Percentiles rank a stretch among this genome's conserved stretches.
Conservation (phyloP, 2,329 filamentous ascomycete genomes). For the Colletotrichum somersetense region DNA sequence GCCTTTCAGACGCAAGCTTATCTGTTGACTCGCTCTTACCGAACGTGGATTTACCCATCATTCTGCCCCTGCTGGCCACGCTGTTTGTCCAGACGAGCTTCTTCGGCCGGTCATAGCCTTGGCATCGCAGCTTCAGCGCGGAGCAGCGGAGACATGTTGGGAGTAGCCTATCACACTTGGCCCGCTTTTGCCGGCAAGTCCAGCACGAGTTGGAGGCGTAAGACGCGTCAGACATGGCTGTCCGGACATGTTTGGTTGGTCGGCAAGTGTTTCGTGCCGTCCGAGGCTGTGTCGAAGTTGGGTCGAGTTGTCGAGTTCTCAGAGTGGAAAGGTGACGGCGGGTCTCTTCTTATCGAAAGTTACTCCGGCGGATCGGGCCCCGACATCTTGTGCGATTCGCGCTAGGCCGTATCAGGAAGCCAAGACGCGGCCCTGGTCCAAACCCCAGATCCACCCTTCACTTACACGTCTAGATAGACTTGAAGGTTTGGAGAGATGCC, state of each 20-base stretch:
- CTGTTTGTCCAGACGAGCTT: conserved; percentile 35
- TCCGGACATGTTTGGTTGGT: conserved; percentile 21
- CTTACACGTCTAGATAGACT: neutral
- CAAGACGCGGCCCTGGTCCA: conserved; percentile 36
- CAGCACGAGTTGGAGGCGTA: conserved; percentile 34
- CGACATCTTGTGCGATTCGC: conserved; percentile 6
- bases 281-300: conserved; percentile 1
- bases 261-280: conserved; percentile 1
- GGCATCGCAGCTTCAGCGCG: conserved; percentile 33
- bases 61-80: conserved; percentile 31
- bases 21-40: neutral
- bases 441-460: conserved; percentile 24
- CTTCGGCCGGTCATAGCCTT: conserved; percentile 31
- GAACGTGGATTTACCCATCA: conserved; percentile 29
- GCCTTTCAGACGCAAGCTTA: neutral
- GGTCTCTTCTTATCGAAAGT: conserved; percentile 15
- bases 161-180: conserved; percentile 35
- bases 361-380: conserved; percentile 6
- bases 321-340: conserved; percentile 6
- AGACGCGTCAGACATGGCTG: conserved; percentile 30
- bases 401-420: conserved; percentile 28
- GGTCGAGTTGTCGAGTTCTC: neutral
- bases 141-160: conserved; percentile 32
- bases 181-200: conserved; percentile 36
- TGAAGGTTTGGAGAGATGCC: neutral